These are phyloP conservation scores for Stachybotrys elegans DNA, from an alignment of 2,329 filamentous ascomycete species.

Conservation along the genomic window DNA sequence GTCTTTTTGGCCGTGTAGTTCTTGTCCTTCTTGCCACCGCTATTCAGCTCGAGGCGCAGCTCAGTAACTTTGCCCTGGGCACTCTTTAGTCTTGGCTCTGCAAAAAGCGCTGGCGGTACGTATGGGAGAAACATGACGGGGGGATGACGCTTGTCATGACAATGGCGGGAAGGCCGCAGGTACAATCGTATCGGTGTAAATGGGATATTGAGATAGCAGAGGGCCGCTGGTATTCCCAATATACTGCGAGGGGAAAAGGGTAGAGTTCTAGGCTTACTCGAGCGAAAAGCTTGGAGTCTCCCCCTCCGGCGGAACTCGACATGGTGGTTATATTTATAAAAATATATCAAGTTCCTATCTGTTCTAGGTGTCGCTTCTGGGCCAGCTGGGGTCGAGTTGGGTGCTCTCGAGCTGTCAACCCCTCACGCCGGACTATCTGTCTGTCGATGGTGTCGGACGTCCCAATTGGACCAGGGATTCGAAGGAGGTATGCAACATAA, in stretches of 20 bases:
- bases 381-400: conserved; percentile 16
- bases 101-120: no score
- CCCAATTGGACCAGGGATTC: conserved; percentile 17
- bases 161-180: no score
- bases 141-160: conserved; percentile 4
- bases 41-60: conserved; percentile 88
- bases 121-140: conserved; percentile 50
- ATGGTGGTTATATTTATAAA: conserved; percentile 41
- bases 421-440: conserved; percentile 16
- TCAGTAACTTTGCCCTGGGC: conserved; percentile 97
- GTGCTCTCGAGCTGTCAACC: conserved; percentile 10
- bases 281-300: conserved; percentile 99
- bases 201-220: not conserved
- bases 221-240: no score
- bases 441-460: not conserved
- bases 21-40: conserved; percentile 96
- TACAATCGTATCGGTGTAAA: not conserved
- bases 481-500: not conserved
- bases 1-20: conserved; percentile 94
- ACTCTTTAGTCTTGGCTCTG: conserved; percentile 49
- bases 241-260: conserved; percentile 8
- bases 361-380: conserved; percentile 10
- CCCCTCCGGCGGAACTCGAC: conserved; percentile 58
- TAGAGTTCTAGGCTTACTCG: conserved; percentile 58
- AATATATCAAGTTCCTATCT: no score